phyloP scores from a whole-genome alignment of 192 early-diverging fungal species.

The Coemansia sp. region DNA sequence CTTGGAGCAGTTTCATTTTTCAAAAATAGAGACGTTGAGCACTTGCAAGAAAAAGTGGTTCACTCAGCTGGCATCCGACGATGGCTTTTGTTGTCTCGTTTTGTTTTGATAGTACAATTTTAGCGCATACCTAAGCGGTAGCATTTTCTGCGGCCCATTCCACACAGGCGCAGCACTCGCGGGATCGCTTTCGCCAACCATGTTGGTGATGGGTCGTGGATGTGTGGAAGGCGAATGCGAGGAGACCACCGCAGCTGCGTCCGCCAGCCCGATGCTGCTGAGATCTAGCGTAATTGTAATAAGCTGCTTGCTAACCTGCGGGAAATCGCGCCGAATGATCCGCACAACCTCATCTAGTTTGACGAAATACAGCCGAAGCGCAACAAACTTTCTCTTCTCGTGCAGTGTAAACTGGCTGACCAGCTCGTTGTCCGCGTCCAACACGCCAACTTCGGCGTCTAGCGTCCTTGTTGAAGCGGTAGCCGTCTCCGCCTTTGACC shows the following conservation, averaged over 20 bases:
- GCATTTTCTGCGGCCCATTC: slow-evolving; percentile 43
- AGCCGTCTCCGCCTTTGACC: not conserved
- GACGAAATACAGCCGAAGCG: slow-evolving; percentile 62
- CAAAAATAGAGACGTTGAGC: not conserved
- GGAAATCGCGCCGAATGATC: slow-evolving; percentile 63
- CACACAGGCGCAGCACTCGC: slow-evolving; percentile 18
- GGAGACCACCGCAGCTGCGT: not conserved
- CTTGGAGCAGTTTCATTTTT: not conserved
- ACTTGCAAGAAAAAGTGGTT: not conserved
- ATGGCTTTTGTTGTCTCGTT: not conserved
- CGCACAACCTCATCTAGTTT: slow-evolving; percentile 62
- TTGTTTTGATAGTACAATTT: slow-evolving; percentile 40
- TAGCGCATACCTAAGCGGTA: slow-evolving; percentile 45
- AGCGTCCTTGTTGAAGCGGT: not conserved
- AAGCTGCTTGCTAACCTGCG: slow-evolving; percentile 62
- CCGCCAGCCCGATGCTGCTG: slow-evolving; percentile 23
- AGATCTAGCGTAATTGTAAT: slow-evolving; percentile 71
- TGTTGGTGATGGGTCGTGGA: slow-evolving; percentile 12
- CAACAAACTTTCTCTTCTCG: slow-evolving; percentile 64
- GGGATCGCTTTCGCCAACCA: not conserved
- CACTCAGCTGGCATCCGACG: not conserved
- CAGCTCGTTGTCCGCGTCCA: slow-evolving; percentile 18
- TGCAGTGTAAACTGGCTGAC: slow-evolving; percentile 54
- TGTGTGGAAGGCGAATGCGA: slow-evolving; percentile 1
- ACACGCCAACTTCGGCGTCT: not conserved